Base-by-base conservation (phyloP, 2,329 filamentous ascomycete species). In the Albophoma yamanashiensis region DNA sequence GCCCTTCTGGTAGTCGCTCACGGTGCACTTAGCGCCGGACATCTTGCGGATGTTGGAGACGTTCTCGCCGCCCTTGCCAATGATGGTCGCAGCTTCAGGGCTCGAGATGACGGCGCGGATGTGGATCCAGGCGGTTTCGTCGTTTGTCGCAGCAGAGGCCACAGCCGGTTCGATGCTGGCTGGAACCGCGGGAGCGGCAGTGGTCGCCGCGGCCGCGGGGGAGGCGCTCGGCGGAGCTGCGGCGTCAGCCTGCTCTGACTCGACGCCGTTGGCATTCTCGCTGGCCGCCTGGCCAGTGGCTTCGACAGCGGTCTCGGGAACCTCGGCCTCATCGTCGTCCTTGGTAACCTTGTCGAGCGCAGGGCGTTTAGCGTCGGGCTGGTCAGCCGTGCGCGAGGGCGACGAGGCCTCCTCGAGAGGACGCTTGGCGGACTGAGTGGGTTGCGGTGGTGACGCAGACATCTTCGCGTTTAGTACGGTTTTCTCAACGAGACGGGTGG, bases 31-130 rank as follows among this genome's bases (percentile, higher is more conserved):
- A 66, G 94, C 94, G 68, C 92, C 92, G 58, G 94, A 97, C 77
- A 96, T 82, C 73, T 91, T 91, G 67, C 94, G 87, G 71, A 99
- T 97, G 77, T 96, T 91, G 67, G 92, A 96, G 56, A 99, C 94
- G 71, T 99, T 99, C 80, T 99, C 94, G 72, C 94, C 94, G 64
- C 92, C 93, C 78, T 99, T 99, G 71, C 94, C 94, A 75, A 99
- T 99, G 66, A 97, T 91, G 56, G 94, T 99, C 45, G 94, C 94
- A 66, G 94, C 94, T 76, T 99, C 94, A 55, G 92, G 91, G 75
- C 93, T 99, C 58, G 93, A 96, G 69, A 99, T 99, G 69, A 97
- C 92, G 60, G 94, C 91, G 67, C 94, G 89, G 68, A 99, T 90
- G 73, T 99, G 94, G 67, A 99, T 92, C 93, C 94, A 99, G 55